Evolutionary conservation across 1,139 yeast genomes (phyloP).

Genomic region (Scheffersomyces titani): DNA sequence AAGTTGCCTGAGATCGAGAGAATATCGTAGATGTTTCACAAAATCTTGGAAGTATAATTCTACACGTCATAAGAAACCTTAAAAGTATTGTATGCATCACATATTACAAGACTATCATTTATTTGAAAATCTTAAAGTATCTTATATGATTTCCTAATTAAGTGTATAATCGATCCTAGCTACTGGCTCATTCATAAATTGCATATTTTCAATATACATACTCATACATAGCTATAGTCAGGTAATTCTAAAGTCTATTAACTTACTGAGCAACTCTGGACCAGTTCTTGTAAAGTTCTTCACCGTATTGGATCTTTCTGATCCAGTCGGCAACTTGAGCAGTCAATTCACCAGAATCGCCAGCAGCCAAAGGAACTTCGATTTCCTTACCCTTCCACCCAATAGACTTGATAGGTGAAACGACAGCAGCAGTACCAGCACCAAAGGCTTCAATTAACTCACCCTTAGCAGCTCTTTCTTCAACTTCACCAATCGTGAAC

Average conservation of each 20-base stretch:
- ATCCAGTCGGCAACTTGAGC: slow-evolving; percentile 27
- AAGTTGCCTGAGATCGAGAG: slow-evolving; percentile 50
- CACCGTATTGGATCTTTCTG: slow-evolving; percentile 37
- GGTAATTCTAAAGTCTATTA: not conserved
- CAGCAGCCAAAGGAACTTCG: slow-evolving; percentile 29
- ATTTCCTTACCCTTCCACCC: slow-evolving; percentile 34
- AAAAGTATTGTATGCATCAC: not conserved
- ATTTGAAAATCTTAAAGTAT: not conserved
- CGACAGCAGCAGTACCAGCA: slow-evolving; percentile 45
- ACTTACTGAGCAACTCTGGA: slow-evolving; percentile 13
- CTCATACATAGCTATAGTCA: not conserved
- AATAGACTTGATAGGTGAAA: slow-evolving; percentile 36
- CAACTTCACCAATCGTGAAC: slow-evolving; percentile 37
- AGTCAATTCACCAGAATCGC: slow-evolving; percentile 32
- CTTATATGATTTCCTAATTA: not conserved
- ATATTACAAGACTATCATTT: too few relatives aligned
- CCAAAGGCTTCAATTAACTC: slow-evolving; percentile 44
- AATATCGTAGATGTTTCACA: not conserved
- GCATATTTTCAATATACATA: not conserved
- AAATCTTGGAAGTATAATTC: not conserved
- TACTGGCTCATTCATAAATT: not conserved
- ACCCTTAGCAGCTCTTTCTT: slow-evolving; percentile 32
- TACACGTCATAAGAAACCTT: not conserved
- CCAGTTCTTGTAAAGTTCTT: slow-evolving; percentile 17
- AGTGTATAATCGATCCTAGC: not conserved